These are phyloP conservation scores for Plasmodium adleri DNA, from an alignment of 169 alveolate species.

Conservation along the genomic window DNA sequence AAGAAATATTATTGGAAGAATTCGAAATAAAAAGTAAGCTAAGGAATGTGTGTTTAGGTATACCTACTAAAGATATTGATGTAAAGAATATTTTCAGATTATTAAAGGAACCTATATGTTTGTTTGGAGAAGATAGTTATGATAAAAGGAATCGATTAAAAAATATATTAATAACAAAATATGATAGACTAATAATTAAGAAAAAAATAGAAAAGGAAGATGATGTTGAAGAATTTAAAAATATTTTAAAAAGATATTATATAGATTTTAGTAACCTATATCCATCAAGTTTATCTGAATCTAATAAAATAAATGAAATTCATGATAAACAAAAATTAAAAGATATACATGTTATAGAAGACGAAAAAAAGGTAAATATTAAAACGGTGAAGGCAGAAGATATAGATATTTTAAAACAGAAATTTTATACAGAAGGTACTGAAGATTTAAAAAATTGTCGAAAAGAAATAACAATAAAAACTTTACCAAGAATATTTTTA, in stretches of 20 bases:
- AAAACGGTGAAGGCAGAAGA: not conserved
- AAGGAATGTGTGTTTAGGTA: conserved; percentile 82
- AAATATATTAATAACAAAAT: conserved; percentile 79
- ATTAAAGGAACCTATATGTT: conserved; percentile 84
- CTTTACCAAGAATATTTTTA: conserved; percentile 74
- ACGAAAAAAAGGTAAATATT: conserved; percentile 39
- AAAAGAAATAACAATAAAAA: conserved; percentile 75
- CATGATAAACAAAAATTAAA: too few species aligned
- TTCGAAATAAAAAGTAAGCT: conserved; percentile 82
- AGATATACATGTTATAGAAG: conserved; percentile 13
- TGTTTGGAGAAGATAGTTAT: conserved; percentile 86
- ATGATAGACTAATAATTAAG: conserved; percentile 78
- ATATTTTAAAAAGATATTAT: conserved; percentile 81
- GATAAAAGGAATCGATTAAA: conserved; percentile 86
- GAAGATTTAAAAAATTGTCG: conserved; percentile 79
- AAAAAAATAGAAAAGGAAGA: conserved; percentile 72
- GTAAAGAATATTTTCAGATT: conserved; percentile 81
- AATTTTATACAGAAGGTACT: conserved; percentile 82
- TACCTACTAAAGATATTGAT: conserved; percentile 83
- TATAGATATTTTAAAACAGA: conserved; percentile 33
- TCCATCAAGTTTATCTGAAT: conserved; percentile 76
- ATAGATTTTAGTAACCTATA: conserved; percentile 83
- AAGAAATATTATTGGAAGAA: conserved; percentile 80
- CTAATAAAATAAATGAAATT: conserved; percentile 68
- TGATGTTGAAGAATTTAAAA: conserved; percentile 84